Evolutionary conservation across 73 alveolate species (phyloP).

Genomic region (Breviolum minutum): DNA sequence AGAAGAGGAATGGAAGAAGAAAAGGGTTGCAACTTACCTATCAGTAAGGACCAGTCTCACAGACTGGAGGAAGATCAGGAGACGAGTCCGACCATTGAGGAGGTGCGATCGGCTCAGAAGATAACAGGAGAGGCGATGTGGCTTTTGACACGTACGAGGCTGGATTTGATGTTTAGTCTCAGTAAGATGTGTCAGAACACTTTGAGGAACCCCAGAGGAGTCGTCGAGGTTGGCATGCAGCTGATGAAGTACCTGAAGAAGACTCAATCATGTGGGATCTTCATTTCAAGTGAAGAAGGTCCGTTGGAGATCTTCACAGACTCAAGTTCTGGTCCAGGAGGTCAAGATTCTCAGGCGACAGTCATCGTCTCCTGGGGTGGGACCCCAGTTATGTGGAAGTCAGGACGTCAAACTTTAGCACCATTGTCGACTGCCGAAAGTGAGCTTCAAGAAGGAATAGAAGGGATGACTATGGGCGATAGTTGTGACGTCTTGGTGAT

Average conservation of each 20-base stretch:
- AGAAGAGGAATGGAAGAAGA: background rate
- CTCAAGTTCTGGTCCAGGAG: background rate
- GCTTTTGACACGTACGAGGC: background rate
- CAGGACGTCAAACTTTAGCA: background rate
- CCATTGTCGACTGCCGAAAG: background rate
- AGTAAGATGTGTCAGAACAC: background rate
- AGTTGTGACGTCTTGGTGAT: background rate
- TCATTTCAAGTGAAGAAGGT: background rate
- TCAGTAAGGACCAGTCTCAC: background rate
- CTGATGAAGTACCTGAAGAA: background rate
- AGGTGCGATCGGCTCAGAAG: background rate
- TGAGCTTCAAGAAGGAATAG: background rate
- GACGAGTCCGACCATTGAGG: background rate
- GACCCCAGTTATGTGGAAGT: background rate
- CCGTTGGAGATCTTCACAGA: background rate
- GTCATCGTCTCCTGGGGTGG: background rate
- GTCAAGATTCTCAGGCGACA: background rate
- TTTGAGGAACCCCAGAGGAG: background rate
- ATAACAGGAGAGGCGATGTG: background rate
- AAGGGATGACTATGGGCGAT: background rate
- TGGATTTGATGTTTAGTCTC: background rate
- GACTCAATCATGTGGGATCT: background rate
- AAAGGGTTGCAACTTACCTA: background rate
- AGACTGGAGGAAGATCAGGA: background rate
- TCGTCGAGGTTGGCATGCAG: background rate